Base-by-base conservation (phyloP, 2,329 filamentous ascomycete genomes). In the Colletotrichum aenigma region DNA sequence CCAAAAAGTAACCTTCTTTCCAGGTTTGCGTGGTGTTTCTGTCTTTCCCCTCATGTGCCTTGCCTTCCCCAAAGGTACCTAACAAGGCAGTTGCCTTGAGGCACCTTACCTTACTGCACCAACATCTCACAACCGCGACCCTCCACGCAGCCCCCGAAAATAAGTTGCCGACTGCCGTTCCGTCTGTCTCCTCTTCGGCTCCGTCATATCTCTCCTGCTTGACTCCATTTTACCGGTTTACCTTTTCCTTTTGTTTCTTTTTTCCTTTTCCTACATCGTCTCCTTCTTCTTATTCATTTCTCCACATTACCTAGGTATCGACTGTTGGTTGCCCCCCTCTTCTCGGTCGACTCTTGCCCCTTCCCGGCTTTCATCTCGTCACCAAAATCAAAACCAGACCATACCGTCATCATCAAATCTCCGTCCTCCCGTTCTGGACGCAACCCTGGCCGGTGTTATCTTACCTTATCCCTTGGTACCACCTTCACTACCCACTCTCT, bases 111-210 rank as follows among this genome's bases (percentile, higher is more conserved):
- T 60, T n/a, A 60, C 24, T 60, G 16, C 24, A 28, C 7, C 55
- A 58, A 58, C 21, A 26, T 18, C 13, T 58, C 21, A 58, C 55
- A 38, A 48, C 58, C 56, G 28, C 38, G 55, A 56, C 66, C 60
- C 60, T 61, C 30, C 58, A 61, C 10, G 30, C 58, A 34, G 58
- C 28, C 58, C 58, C n/a, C 13, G 26, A 55, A 18, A 52, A 60
- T 61, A 61, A 62, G 36, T 38, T 56, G 36, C 66, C 65, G 65
- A 73, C 38, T 73, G 65, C 70, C 65, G 56, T 69, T 66, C 69
- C 60, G 60, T 55, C 10, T 28, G 38, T 16, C 43, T 21, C 18
- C 60, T 58, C 60, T 58, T 15, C 66, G 48, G 48, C 61, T 68
- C 36, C 56, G 65, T 62, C 65, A 30, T 69, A 36, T 21, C 28